These are phyloP conservation scores for Fusarium nelsonii DNA, from an alignment of 2,329 filamentous ascomycete genomes.

Conservation along the genomic window DNA sequence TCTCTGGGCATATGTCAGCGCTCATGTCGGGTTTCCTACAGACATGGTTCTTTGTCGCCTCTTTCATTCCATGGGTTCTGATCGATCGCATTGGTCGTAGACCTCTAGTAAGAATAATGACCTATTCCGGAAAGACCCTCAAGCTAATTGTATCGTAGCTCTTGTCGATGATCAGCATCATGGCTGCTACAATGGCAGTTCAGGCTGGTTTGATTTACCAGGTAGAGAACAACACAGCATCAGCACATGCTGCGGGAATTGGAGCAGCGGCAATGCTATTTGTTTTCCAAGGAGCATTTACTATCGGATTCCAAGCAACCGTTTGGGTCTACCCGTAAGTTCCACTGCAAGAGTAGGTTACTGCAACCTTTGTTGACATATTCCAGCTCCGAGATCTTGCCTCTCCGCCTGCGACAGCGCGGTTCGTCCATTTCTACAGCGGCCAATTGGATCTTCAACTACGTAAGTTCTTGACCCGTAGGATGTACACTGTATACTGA, in stretches of 20 bases:
- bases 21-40: conserved; percentile 66
- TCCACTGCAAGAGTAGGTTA: fast-evolving
- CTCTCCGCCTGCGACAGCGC: conserved; percentile 49
- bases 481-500: fast-evolving
- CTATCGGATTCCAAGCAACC: conserved; percentile 55
- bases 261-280: conserved; percentile 58
- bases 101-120: conserved; percentile 17
- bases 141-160: conserved; percentile 33
- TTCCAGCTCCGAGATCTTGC: conserved; percentile 50
- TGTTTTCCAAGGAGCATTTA: conserved; percentile 57
- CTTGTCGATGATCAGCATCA: conserved; percentile 57
- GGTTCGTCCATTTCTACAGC: conserved; percentile 53
- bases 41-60: conserved; percentile 59
- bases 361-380: neutral
- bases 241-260: conserved; percentile 52
- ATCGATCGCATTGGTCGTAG: conserved; percentile 39
- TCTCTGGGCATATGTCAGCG: conserved; percentile 58
- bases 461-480: conserved; percentile 36
- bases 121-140: fast-evolving
- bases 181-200: conserved; percentile 57
- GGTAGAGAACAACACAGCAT: conserved; percentile 52
- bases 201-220: conserved; percentile 57
- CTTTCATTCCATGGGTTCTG: conserved; percentile 53
- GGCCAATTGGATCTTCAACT: conserved; percentile 53
- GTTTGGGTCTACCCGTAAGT: conserved; percentile 52